Conservation (phyloP, 129 eudicot genomes). For the Cynara cardunculus region DNA sequence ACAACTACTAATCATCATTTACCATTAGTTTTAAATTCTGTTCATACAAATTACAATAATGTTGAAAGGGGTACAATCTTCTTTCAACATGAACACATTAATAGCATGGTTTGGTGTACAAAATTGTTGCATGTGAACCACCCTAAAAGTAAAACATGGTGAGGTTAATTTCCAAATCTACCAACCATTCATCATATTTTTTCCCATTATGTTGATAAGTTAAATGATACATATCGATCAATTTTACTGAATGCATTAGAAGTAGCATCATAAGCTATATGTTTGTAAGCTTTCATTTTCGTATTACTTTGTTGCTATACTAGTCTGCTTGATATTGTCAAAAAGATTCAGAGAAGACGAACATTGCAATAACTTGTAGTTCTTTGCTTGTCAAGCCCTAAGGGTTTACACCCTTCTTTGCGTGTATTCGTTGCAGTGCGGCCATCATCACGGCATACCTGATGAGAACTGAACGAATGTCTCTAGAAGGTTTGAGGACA, state of each 20-base stretch:
- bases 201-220: neutral
- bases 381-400: constrained; percentile 35
- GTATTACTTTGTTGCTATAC: neutral
- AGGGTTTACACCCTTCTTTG: constrained; percentile 60
- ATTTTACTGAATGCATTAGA: neutral
- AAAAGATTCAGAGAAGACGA: constrained; percentile 19
- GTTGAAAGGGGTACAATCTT: neutral
- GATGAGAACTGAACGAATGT: constrained; percentile 82
- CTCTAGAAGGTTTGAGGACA: constrained; percentile 65
- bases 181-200: neutral
- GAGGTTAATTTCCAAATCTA: neutral
- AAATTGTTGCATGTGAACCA: neutral
- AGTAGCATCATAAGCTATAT: neutral
- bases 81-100: neutral
- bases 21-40: neutral
- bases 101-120: constrained; percentile 4
- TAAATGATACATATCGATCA: neutral
- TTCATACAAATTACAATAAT: neutral
- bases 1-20: too few species aligned
- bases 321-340: neutral
- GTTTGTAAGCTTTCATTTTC: neutral
- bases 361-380: constrained; percentile 25
- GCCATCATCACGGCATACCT: constrained; percentile 90
- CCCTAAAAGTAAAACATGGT: neutral
- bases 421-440: constrained; percentile 89